These are phyloP conservation scores for Paracamarosporium sp. DNA, from an alignment of 2,329 filamentous ascomycete genomes.

Conservation along the genomic window DNA sequence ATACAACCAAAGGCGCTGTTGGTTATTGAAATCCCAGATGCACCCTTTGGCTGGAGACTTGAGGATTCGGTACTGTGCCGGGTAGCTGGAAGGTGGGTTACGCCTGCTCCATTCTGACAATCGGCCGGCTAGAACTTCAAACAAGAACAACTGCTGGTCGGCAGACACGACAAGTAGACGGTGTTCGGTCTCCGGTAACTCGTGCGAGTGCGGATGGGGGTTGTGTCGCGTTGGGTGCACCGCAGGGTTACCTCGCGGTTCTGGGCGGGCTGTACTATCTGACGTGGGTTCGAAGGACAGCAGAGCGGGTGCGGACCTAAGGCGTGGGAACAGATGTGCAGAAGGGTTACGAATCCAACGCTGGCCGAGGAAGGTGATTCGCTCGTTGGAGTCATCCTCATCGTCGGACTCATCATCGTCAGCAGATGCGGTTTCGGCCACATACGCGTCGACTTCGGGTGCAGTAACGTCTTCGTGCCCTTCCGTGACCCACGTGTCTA, in stretches of 20 bases:
- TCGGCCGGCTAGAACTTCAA: constrained; percentile 78
- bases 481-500: constrained; percentile 84
- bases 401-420: constrained; percentile 48
- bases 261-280: constrained; percentile 23
- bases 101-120: constrained; percentile 85
- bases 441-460: constrained; percentile 47
- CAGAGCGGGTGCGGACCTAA: constrained; percentile 54
- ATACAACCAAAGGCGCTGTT: constrained; percentile 79
- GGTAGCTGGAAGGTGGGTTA: constrained; percentile 79
- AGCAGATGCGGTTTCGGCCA: constrained; percentile 32
- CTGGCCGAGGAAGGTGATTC: constrained; percentile 62
- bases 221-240: constrained; percentile 59
- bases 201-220: constrained; percentile 62
- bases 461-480: constrained; percentile 60
- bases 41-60: constrained; percentile 83
- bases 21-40: constrained; percentile 74
- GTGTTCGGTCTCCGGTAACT: constrained; percentile 61
- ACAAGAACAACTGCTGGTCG: constrained; percentile 74
- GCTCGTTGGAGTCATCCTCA: constrained; percentile 55
- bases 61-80: constrained; percentile 74
- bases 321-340: constrained; percentile 56
- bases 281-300: constrained; percentile 54
- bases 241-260: constrained; percentile 55
- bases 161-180: constrained; percentile 68
- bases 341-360: constrained; percentile 79